Conservation (phyloP, 805 yeast genomes). For the Yamadazyma phyllophila region DNA sequence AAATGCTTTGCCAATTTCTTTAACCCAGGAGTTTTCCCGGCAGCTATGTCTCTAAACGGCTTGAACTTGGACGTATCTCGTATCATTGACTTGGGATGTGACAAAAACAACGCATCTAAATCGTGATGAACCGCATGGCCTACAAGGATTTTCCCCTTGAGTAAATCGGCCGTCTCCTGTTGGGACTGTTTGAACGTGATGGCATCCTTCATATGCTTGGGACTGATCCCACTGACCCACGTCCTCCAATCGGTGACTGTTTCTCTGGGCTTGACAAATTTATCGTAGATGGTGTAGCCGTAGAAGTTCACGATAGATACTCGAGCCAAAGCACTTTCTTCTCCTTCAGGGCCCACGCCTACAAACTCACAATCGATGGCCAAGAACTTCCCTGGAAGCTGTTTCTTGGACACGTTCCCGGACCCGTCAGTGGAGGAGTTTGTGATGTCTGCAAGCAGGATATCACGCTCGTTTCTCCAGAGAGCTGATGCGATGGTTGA, state of each 20-base stretch:
- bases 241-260: constrained; percentile 89
- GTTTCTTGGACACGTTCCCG: constrained; percentile 21
- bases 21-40: constrained; percentile 71
- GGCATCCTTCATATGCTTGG: constrained; percentile 67
- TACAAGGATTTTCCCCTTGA: constrained; percentile 59
- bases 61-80: constrained; percentile 73
- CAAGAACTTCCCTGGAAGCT: constrained; percentile 64
- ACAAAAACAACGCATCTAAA: constrained; percentile 59
- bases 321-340: constrained; percentile 72
- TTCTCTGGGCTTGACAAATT: constrained; percentile 72
- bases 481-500: constrained; percentile 20
- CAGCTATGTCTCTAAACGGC: constrained; percentile 57
- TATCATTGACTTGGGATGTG: constrained; percentile 61
- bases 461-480: constrained; percentile 24
- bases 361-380: constrained; percentile 95
- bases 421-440: neutral
- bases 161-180: constrained; percentile 46
- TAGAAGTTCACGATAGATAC: constrained; percentile 83
- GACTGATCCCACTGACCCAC: constrained; percentile 83
- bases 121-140: constrained; percentile 89
- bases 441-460: neutral
- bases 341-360: constrained; percentile 78
- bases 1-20: constrained; percentile 61
- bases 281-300: constrained; percentile 70
- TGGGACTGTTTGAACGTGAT: constrained; percentile 68